Evolutionary conservation across 305 asterid species (phyloP).

Genomic region (Ruellia speciosa): DNA sequence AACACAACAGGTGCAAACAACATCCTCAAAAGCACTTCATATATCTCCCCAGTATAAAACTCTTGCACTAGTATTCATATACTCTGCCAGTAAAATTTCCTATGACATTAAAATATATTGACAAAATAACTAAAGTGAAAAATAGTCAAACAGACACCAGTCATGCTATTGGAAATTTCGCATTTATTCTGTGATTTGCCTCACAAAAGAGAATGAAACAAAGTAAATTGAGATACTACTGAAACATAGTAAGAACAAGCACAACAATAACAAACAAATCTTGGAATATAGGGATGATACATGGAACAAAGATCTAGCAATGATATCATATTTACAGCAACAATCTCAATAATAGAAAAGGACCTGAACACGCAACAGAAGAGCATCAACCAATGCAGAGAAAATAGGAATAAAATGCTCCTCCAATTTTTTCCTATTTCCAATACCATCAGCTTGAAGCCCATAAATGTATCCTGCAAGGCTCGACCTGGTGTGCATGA

Average conservation of each 20-base stretch:
- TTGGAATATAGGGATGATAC: not conserved
- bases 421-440: slow-evolving; percentile 40
- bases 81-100: not conserved
- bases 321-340: slow-evolving; percentile 10
- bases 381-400: slow-evolving; percentile 67
- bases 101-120: not conserved
- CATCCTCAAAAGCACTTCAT: not conserved
- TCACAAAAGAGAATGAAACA: slow-evolving; percentile 2
- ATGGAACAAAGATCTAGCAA: slow-evolving; percentile 3
- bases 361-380: slow-evolving; percentile 74
- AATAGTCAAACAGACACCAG: not conserved
- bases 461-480: slow-evolving; percentile 65
- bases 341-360: slow-evolving; percentile 18
- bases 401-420: slow-evolving; percentile 56
- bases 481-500: slow-evolving; percentile 56
- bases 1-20: not conserved
- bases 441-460: slow-evolving; percentile 40
- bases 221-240: not conserved
- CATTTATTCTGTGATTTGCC: slow-evolving; percentile 3
- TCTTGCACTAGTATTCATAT: slow-evolving; percentile 5
- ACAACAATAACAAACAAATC: not conserved
- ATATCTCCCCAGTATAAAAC: slow-evolving; percentile 1
- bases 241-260: slow-evolving; percentile 8
- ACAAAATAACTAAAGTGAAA: slow-evolving; percentile 4
- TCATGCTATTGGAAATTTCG: not conserved